Percentiles rank a stretch among this genome's conserved stretches.
These are phyloP conservation scores for Casuarina glauca DNA, from an alignment of 306 rosid genomes.

Conservation along the genomic window DNA sequence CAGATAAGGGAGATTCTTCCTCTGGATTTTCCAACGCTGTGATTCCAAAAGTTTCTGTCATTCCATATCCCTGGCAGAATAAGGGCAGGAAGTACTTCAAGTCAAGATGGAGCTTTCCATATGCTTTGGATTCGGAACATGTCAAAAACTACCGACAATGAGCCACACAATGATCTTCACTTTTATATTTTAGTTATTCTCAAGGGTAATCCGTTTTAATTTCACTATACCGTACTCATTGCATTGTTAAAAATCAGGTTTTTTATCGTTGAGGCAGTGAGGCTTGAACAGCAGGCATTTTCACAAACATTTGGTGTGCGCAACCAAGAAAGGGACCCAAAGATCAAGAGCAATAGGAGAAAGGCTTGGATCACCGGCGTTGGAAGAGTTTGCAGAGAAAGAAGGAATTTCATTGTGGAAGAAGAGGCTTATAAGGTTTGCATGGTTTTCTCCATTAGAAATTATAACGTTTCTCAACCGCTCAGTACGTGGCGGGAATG, in stretches of 20 bases:
- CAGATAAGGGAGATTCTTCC: slow-evolving; percentile 24
- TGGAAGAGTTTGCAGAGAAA: neutral
- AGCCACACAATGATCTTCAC: no score
- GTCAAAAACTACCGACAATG: no score
- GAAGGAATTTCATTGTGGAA: neutral
- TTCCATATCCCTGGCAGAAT: slow-evolving; percentile 47
- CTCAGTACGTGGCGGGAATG: slow-evolving; percentile 11
- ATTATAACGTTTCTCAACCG: slow-evolving; percentile 24
- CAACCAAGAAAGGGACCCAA: no score
- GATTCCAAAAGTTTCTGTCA: slow-evolving; percentile 46
- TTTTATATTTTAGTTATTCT: no score
- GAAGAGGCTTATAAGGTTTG: neutral
- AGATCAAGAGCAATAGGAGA: neutral
- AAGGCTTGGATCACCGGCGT: slow-evolving; percentile 20
- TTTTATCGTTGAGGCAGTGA: no score
- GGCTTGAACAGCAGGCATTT: no score
- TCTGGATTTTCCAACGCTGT: slow-evolving; percentile 24
- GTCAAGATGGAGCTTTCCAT: neutral
- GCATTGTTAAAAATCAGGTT: no score
- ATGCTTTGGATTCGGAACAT: no score
- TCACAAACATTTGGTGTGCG: no score
- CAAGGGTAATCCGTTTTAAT: no score
- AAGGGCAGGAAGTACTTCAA: neutral
- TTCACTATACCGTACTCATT: no score
- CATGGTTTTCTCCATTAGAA: neutral